These are phyloP conservation scores for Fennellomyces sp. DNA, from an alignment of 371 early-diverging fungal genomes.

Conservation along the genomic window DNA sequence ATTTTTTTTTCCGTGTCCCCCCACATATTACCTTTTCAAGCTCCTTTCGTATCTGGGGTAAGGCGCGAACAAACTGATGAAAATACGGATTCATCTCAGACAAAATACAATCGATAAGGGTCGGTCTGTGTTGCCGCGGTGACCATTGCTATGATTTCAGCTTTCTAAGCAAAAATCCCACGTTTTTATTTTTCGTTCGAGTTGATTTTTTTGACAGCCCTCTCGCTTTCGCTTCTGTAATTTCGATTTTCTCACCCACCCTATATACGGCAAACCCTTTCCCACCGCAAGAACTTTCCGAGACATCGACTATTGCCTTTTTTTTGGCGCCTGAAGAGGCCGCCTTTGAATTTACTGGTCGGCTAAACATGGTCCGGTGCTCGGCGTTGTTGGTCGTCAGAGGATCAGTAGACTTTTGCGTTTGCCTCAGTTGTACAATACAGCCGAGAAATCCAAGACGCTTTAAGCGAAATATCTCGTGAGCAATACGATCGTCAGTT, in stretches of 20 bases:
- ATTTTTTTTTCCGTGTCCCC: not conserved
- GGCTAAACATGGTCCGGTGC: not conserved
- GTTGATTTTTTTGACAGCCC: not conserved
- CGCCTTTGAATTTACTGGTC: not conserved
- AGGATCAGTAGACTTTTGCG: no score
- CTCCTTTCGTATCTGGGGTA: not conserved
- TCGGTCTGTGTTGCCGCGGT: not conserved
- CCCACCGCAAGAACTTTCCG: not conserved
- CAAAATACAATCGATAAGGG: not conserved
- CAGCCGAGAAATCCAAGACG: no score
- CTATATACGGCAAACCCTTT: not conserved
- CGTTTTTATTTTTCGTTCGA: not conserved
- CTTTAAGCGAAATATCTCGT: no score
- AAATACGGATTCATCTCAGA: not conserved
- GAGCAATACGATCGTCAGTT: no score
- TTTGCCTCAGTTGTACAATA: no score
- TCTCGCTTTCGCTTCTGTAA: not conserved
- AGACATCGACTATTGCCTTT: not conserved
- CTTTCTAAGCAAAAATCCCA: slow-evolving; percentile 15
- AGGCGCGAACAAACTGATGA: not conserved
- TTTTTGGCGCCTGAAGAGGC: not conserved
- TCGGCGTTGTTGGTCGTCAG: no score
- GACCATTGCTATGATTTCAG: not conserved
- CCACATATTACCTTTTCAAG: slow-evolving; percentile 4
- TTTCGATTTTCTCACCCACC: slow-evolving; percentile 12